A percentile compares a stretch with the other conserved stretches of the same genome.
These are phyloP conservation scores for Phytopythium boreale DNA, from an alignment of 352 stramenopile genomes.

Conservation along the genomic window DNA sequence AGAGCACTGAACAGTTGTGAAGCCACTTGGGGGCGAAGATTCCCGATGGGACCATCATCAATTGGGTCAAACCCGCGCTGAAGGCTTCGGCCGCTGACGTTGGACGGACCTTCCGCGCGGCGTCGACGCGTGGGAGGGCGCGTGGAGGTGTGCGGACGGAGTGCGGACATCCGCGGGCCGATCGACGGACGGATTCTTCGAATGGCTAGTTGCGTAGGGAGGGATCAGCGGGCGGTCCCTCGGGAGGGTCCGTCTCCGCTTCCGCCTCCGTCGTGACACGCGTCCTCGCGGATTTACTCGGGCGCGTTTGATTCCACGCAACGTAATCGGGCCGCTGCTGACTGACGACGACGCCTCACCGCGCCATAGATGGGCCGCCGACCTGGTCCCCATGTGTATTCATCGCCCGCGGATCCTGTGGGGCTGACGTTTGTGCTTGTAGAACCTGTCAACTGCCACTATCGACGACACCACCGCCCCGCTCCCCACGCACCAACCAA, in stretches of 20 bases:
- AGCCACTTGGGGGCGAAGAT: too few species aligned
- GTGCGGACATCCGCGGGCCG: neutral
- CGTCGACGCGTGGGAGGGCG: neutral
- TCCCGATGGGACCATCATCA: too few species aligned
- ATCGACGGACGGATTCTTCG: neutral
- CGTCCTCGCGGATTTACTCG: neutral
- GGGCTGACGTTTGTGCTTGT: neutral
- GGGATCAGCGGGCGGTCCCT: neutral
- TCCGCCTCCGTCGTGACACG: neutral
- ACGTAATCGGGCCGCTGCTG: neutral
- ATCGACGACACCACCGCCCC: neutral
- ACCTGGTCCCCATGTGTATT: neutral
- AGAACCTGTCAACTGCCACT: neutral
- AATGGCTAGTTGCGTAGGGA: neutral
- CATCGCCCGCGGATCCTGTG: neutral
- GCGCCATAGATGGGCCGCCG: neutral
- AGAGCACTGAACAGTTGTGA: too few species aligned
- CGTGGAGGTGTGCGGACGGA: neutral
- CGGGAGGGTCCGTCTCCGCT: too few species aligned
- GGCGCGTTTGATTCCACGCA: neutral
- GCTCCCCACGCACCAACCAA: too few species aligned
- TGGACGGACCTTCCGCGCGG: neutral
- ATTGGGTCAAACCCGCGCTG: neutral
- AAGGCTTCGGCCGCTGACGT: neutral
- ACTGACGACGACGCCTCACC: neutral